These are phyloP conservation scores for Cornus suecica DNA, from an alignment of 148 eudicot genomes.

Conservation along the genomic window DNA sequence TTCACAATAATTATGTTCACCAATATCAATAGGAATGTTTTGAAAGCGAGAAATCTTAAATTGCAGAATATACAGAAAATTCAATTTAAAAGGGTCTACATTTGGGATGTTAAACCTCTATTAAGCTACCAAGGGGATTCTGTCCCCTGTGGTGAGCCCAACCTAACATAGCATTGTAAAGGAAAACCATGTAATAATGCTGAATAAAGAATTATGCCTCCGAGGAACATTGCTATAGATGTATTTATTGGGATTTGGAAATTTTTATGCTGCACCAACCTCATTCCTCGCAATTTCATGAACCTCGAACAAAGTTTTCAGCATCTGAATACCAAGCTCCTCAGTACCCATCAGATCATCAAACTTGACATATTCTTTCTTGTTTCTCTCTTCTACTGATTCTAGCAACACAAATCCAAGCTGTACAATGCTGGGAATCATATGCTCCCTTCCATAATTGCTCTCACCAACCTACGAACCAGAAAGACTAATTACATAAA, in stretches of 20 bases:
- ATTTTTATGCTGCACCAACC: conserved; percentile 23
- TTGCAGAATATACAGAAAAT: neutral
- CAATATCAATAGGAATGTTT: neutral
- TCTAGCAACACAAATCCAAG: conserved; percentile 56
- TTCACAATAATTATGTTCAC: no score
- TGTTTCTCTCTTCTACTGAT: conserved; percentile 33
- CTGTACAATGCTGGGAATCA: conserved; percentile 55
- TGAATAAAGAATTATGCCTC: neutral
- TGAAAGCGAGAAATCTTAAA: neutral
- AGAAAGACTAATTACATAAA: neutral
- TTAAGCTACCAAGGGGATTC: neutral
- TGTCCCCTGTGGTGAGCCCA: neutral
- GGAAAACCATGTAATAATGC: neutral
- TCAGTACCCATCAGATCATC: conserved; percentile 49
- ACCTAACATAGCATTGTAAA: neutral
- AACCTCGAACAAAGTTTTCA: conserved; percentile 52
- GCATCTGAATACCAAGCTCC: conserved; percentile 47
- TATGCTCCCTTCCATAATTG: conserved; percentile 59
- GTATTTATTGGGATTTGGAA: neutral
- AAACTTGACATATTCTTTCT: conserved; percentile 26
- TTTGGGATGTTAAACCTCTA: neutral
- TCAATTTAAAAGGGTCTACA: neutral
- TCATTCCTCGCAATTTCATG: conserved; percentile 64
- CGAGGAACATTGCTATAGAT: neutral
- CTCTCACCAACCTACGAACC: conserved; percentile 45